These are phyloP conservation scores for Roridomyces roridus DNA, from an alignment of 768 basidiomycete genomes.

Conservation along the genomic window DNA sequence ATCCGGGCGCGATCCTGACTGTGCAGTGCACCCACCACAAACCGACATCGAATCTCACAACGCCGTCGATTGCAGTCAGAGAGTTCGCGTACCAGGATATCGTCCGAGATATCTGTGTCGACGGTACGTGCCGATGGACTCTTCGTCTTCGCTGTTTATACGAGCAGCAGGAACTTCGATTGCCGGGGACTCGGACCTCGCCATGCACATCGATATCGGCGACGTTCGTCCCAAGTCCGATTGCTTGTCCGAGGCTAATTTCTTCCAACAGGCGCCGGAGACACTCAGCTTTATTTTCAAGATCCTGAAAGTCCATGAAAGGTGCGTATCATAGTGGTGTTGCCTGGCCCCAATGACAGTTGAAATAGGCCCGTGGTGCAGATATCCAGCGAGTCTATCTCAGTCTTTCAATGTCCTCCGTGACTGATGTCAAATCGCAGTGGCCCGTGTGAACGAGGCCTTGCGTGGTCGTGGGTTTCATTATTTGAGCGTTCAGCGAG, in stretches of 20 bases:
- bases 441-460: conserved; percentile 5
- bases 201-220: neutral
- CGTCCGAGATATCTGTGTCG: neutral
- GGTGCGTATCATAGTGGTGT: no score
- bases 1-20: neutral
- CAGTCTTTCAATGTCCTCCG: neutral
- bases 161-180: no score
- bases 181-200: neutral
- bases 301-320: no score
- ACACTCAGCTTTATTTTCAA: neutral
- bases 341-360: no score
- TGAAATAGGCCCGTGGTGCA: conserved; percentile 2
- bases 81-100: conserved; percentile 4
- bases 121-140: neutral
- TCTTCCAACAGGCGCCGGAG: neutral
- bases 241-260: neutral
- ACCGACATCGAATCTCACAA: neutral
- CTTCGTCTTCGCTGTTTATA: neutral
- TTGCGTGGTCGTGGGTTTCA: conserved; percentile 6
- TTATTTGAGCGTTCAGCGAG: conserved; percentile 6
- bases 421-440: neutral
- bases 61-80: neutral
- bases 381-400: conserved; percentile 5
- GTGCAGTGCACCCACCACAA: conserved; percentile 1
- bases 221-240: neutral